Evolutionary conservation across 2,329 filamentous ascomycete genomes (phyloP), one percentile per base, ranked within the genome.

Genomic region (Ophiostoma sp.): DNA sequence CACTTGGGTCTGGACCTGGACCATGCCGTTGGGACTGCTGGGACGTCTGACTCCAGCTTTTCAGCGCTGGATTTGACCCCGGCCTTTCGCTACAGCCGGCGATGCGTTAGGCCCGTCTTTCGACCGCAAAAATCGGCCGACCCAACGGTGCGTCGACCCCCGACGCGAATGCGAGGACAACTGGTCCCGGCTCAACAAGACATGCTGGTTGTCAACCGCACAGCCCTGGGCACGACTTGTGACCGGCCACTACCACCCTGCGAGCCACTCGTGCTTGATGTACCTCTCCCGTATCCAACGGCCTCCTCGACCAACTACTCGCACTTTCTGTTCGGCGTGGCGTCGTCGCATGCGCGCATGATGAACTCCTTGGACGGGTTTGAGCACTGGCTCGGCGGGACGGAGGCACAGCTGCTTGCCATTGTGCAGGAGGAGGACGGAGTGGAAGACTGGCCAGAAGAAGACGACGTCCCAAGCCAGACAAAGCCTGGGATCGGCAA

Each of bases 271-370:
- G 77, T 80, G 0, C 78, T 90, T 7, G 77, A 81, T 3, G 86
- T 89, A 0, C 84, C 87, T 0, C 76, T 77, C 0, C 82, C 84
- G 0, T 84, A 84, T 69, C 83, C 85, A 7, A 39, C 31, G 17
- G 77, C 78, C 39, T 77, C 80, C 39, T n/a, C n/a, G n/a, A 15
- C 28, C 52, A 82, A 82, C 9, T 87, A 87, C 75, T 80, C 83
- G 0, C 84, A 89, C 70, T 83, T 89, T 61, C 79, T 88, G 73
- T 90, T 91, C 74, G 88, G 87, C 72, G 84, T 90, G 4, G 87
- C 88, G 0, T 89, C 88, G 28, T 85, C 82, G 8, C 81, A 85
- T 42, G 82, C 83, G 33, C 84, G 88, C 45, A 79, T 90, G 72
- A 80, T 83, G 52, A 82, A 84, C 7, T 87, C 87, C 0, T 80